Base-by-base conservation (phyloP, 805 yeast species). In the Cyberlindnera sargentensis region DNA sequence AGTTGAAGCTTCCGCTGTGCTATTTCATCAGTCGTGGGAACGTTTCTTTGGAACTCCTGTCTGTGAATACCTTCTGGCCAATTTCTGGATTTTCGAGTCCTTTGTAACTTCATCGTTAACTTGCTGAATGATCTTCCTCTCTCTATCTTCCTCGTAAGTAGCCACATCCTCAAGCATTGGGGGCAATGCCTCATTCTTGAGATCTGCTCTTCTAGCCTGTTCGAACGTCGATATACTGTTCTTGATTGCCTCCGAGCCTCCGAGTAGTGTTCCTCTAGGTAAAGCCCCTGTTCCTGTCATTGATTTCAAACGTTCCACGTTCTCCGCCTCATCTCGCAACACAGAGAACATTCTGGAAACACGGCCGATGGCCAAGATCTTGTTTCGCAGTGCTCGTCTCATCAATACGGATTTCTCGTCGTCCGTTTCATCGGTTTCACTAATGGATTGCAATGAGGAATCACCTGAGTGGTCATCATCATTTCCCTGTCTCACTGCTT, bases 311-410 rank as follows among this genome's bases (percentile, higher is more conserved):
- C 83, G 87, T 40, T 82, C 81, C 40, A 91, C 93, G 51, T 79
- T 80, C 62, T 87, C 97, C 38, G 90, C 75, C 57, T 91, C 96
- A 60, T 87, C 89, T 51, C 97, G 75, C 54, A 91, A 71, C 6
- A 90, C 83, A 49, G 81, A 83, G 65, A 84, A 90, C 95, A 91
- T 87, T 45, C 96, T 76, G 25, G 96, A 83, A 52, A 91, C 87
- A 52, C 95, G 78, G n/a, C 98, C 98, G 64, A 91, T 93, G 10
- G 98, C 98, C 55, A 91, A 66, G 41, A 93, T 85, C 71, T 91
- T 91, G 64, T 86, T 89, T 50, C 91, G 76, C 46, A 89, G 68
- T 1, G 87, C 82, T 51, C 75, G 67, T 49, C 73, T 68, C 52
- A 63, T 35, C 27, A 35, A 8, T 23, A 61, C 65, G 6, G 50